Evolutionary conservation across 345 rosid species (phyloP), one percentile per base, ranked within the genome.

Genomic region (Eucalyptus rudis): DNA sequence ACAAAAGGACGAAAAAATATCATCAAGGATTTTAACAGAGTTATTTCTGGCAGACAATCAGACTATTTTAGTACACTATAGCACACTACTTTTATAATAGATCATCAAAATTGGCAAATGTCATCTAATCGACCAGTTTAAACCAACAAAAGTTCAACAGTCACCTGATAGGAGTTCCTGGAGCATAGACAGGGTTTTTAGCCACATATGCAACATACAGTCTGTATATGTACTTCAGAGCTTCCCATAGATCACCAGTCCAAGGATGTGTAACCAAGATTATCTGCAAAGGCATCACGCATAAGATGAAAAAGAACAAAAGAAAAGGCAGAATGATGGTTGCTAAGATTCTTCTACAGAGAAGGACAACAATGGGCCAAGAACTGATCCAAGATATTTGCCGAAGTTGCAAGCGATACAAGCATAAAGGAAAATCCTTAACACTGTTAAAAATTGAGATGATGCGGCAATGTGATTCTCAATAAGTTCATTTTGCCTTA

Each of bases 251-350:
- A 94, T 98, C 99, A 90, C 98, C 95, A 1, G 96, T 95, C 92
- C 93, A 93, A 84, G 99, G 99, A 94, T 98, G 96, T 76, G 99
- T 95, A 33, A 98, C 92, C 92, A 98, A 91, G 87, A 98, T 97
- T 87, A 98, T 91, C 99, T 97, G 92, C 91, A 90, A 64, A 79
- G 66, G 22, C 31, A 89, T 47, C 7, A 49, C 40, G 68, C 87
- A 16, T 33, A 81, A 79, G 85, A 47, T 86, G 44, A 62, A 86
- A 52, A 71, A 71, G 13, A 33, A 27, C 20, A 83, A 80, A 52
- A 27, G 54, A 83, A 88, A 43, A 49, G 36, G 68, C 86, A 59
- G 49, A 81, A 40, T 76, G 84, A 76, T 20, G 5, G 47, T 40
- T 76, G 47, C 29, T 40, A 3, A 10, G 29, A 40, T 40, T 36